Base-by-base conservation (phyloP, 169 alveolate species). In the Toxoplasma gondii region DNA sequence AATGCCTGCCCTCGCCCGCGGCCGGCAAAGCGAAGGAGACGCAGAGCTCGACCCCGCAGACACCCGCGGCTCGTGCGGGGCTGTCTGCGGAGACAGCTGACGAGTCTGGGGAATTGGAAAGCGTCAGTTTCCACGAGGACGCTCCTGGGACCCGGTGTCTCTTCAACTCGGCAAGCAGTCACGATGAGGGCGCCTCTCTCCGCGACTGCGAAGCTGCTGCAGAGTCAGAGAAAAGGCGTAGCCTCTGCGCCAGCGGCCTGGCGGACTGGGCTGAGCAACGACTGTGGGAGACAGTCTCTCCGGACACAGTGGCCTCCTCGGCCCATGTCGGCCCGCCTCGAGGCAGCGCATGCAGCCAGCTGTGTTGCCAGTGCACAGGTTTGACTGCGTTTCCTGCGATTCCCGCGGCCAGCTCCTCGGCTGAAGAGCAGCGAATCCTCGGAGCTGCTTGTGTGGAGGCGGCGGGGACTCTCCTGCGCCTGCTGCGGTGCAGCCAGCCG, bases 331-430 rank as follows among this genome's bases (percentile, higher is more conserved):
- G 29, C 74, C 29, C 24, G 74, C 19, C 67, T 53, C 74, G n/a
- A 16, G 9, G 9, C 74, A 4, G 74, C 7, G 29, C 84, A 49
- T 93, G 95, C 83, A 84, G 93, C 29, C 70, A 64, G 36, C 70
- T 93, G 53, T 93, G 95, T 88, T 93, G 95, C 90, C 90, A 67
- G 19, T 93, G 95, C 90, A 93, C 88, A 34, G 95, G 95, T 44
- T 83, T 93, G 45, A 86, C 95, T 9, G n/a, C 95, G 49, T 53
- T 86, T 17, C 95, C 95, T 7, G 36, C 38, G 29, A 9, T 92
- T 74, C 49, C 39, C 16, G 49, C 45, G 43, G 84, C 91, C 27
- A 43, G 44, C 87, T 74, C 88, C n/a, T 70, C 31, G 58, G 80
- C 58, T 5, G 58, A 54, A 7, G 84, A 92, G 64, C 80, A 67